These are phyloP conservation scores for Penicillium pancosmium DNA, from an alignment of 495 filamentous ascomycete genomes.

Conservation along the genomic window DNA sequence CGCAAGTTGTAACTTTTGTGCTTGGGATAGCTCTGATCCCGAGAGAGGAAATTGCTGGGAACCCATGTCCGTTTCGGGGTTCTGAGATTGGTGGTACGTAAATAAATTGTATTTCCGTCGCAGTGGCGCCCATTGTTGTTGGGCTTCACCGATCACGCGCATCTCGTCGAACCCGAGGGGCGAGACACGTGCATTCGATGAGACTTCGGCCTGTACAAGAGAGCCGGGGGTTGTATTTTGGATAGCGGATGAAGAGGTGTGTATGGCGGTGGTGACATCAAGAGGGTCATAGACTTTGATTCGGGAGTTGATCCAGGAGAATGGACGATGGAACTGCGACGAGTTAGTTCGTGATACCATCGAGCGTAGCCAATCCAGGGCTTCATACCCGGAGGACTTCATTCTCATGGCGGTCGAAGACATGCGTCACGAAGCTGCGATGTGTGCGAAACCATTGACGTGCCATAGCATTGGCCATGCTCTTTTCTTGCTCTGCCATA, in stretches of 20 bases:
- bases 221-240: conserved; percentile 45
- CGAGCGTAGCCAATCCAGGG: neutral
- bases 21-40: conserved; percentile 48
- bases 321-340: conserved; percentile 65
- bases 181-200: conserved; percentile 52
- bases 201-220: conserved; percentile 37
- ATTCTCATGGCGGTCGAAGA: conserved; percentile 66
- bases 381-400: conserved; percentile 61
- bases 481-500: conserved; percentile 68
- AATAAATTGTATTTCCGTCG: conserved; percentile 72
- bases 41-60: conserved; percentile 41
- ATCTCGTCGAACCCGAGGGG: conserved; percentile 56
- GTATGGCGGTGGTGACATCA: conserved; percentile 30
- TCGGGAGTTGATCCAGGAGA: conserved; percentile 66
- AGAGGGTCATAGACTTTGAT: conserved; percentile 67
- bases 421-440: conserved; percentile 69
- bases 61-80: conserved; percentile 40
- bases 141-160: conserved; percentile 68
- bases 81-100: conserved; percentile 47
- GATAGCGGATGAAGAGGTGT: conserved; percentile 45
- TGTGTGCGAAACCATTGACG: conserved; percentile 69
- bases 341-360: conserved; percentile 3
- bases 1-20: conserved; percentile 50
- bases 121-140: conserved; percentile 68
- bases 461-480: conserved; percentile 58